Percentiles rank a stretch among this genome's conserved stretches.
Evolutionary conservation across 306 rosid genomes (phyloP).

Genomic region (Inga laurina): DNA sequence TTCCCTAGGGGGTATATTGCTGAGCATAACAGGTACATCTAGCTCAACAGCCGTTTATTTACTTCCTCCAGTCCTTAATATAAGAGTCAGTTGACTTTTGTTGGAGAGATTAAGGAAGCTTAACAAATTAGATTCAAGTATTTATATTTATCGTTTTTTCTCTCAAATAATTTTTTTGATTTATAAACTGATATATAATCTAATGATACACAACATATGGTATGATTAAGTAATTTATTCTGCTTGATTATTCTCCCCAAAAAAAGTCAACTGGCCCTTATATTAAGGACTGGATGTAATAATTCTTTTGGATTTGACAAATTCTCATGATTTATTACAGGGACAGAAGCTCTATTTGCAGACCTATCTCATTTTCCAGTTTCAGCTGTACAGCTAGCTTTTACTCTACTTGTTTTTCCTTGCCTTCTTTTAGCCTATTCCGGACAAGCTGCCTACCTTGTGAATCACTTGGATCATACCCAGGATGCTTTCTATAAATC

Average conservation of each 20-base stretch:
- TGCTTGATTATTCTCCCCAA: too few relatives aligned
- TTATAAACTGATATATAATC: too few relatives aligned
- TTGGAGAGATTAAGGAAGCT: too few relatives aligned
- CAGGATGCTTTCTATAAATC: slow-evolving; percentile 75
- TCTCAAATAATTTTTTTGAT: too few relatives aligned
- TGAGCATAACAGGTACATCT: slow-evolving; percentile 87
- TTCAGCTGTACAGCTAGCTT: slow-evolving; percentile 91
- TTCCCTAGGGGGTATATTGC: slow-evolving; percentile 96
- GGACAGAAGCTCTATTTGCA: slow-evolving; percentile 98
- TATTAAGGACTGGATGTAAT: background rate
- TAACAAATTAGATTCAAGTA: too few relatives aligned
- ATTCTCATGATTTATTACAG: slow-evolving; percentile 51
- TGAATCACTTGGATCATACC: slow-evolving; percentile 54
- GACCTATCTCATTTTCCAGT: slow-evolving; percentile 98
- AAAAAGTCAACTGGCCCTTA: too few relatives aligned
- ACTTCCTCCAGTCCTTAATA: background rate
- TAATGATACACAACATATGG: too few relatives aligned
- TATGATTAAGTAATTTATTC: too few relatives aligned
- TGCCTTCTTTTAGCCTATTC: slow-evolving; percentile 94
- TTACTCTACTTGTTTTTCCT: slow-evolving; percentile 89
- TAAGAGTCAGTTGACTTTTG: too few relatives aligned
- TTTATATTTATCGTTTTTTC: too few relatives aligned
- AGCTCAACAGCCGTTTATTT: slow-evolving; percentile 12
- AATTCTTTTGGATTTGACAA: slow-evolving; percentile 34
- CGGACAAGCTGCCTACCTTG: slow-evolving; percentile 97